Evolutionary conservation across 441 rosid genomes (phyloP).

Genomic region (Croton laevigatus): DNA sequence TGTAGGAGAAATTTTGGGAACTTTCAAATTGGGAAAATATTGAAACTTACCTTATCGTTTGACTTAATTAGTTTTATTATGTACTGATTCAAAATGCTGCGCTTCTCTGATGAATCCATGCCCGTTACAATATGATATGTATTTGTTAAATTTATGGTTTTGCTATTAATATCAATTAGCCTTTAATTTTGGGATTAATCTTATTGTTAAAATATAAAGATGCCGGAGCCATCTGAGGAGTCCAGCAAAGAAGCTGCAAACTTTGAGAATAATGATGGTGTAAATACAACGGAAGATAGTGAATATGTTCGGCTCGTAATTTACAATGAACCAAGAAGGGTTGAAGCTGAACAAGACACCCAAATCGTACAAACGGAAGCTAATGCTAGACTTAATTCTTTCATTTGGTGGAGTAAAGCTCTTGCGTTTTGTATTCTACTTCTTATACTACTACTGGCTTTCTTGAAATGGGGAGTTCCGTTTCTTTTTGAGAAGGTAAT

Average conservation of each 20-base stretch:
- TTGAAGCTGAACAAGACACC: conserved; percentile 32
- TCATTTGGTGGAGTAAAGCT: conserved; percentile 66
- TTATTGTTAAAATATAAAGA: not conserved
- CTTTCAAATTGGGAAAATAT: not conserved
- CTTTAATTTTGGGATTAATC: not conserved
- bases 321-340: conserved; percentile 35
- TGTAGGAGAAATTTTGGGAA: not conserved
- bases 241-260: conserved; percentile 27
- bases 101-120: not conserved
- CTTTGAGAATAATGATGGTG: conserved; percentile 28
- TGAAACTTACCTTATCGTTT: not conserved
- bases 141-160: not conserved
- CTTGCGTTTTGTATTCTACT: conserved; percentile 30
- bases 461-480: conserved; percentile 80
- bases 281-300: conserved; percentile 48
- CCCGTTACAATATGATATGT: not conserved
- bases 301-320: conserved; percentile 70
- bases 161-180: not conserved
- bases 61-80: not conserved
- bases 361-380: conserved; percentile 23
- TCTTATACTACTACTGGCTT: conserved; percentile 34
- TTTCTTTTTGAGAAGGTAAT: conserved; percentile 69
- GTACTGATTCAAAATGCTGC: not conserved
- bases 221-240: conserved; percentile 44
- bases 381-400: conserved; percentile 19